Base-by-base conservation (phyloP, 768 basidiomycete species). In the Mycena alexandri region DNA sequence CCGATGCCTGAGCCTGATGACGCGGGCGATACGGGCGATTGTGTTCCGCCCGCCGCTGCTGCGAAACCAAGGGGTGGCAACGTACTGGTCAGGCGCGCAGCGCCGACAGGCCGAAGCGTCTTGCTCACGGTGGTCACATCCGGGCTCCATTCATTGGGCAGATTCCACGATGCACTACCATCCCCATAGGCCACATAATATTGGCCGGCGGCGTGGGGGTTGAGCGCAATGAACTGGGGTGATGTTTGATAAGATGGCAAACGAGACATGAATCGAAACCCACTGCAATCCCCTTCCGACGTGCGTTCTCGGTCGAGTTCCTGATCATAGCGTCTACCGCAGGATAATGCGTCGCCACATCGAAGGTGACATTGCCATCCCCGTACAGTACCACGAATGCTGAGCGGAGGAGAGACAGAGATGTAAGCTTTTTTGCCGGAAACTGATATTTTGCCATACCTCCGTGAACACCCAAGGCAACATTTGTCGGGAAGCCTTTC, bases 181-280 rank as follows among this genome's bases (percentile, higher is more conserved):
- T 71, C 70, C n/a, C 70, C 70, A 17, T 63, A 71, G 2, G 66
- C 66, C 1, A 71, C 53, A 50, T 67, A 71, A n/a, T 67, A 71
- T 38, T 67, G 70, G 17, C 53, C 53, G 13, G 62, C 65, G 14
- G 70, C 61, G 48, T 71, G 62, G 8, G 70, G 70, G 54, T 34
- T 71, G 10, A 71, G 59, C 13, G 70, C 61, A 9, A 71, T 50
- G 42, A 55, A 71, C 70, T 71, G 54, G 13, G 10, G 21, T n/a
- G 16, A n/a, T 6, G 24, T 48, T n/a, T 22, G 34, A 9, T 21
- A 61, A 33, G 22, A 42, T 17, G 3, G 41, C 47, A 24, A 55
- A 48, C 17, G 24, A 48, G 13, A n/a, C 16, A 29, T 17, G 3
- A 6, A 5, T 47, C 5, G 14, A 25, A 5, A 50, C 65, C 5